Percentiles rank a stretch among this genome's conserved stretches.
phyloP scores from a whole-genome alignment of 768 basidiomycete genomes.

The Trametes cinnabarina region DNA sequence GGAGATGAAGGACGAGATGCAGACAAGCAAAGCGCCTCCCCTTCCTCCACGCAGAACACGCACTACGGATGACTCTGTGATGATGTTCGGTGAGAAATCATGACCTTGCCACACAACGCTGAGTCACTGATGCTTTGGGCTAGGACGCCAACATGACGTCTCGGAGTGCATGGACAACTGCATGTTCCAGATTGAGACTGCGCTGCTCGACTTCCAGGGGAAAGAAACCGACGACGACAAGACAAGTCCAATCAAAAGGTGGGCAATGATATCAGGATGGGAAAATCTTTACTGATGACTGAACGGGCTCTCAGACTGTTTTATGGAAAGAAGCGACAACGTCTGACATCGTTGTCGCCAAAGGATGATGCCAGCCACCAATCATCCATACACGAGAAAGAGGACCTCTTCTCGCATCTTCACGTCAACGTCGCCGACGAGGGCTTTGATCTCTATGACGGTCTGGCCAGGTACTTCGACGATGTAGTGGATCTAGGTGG shows the following conservation, averaged over 20 bases:
- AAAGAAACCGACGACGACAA: constrained; percentile 50
- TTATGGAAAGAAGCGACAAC: constrained; percentile 83
- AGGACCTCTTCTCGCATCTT: constrained; percentile 90
- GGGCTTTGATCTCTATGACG: constrained; percentile 91
- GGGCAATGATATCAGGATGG: not conserved
- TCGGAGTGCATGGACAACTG: constrained; percentile 99
- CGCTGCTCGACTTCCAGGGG: constrained; percentile 72
- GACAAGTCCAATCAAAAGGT: constrained; percentile 85
- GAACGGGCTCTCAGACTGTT: too few species aligned
- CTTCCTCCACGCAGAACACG: constrained; percentile 54
- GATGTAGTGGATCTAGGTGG: constrained; percentile 87
- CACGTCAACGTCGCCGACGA: constrained; percentile 91
- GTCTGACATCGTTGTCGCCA: constrained; percentile 39
- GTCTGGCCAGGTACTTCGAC: constrained; percentile 87
- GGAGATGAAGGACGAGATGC: constrained; percentile 30
- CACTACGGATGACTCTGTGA: constrained; percentile 64
- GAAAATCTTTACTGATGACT: too few species aligned
- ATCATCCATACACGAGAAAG: constrained; percentile 74
- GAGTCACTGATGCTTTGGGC: not conserved
- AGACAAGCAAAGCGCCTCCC: constrained; percentile 46
- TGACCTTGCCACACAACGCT: too few species aligned
- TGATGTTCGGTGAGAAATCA: constrained; percentile 76
- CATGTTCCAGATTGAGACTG: constrained; percentile 97
- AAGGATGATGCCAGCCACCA: constrained; percentile 37
- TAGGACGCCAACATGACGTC: constrained; percentile 96